Evolutionary conservation across 805 yeast species (phyloP), one percentile per base, ranked within the genome.

Genomic region (Pichia kluyveri): DNA sequence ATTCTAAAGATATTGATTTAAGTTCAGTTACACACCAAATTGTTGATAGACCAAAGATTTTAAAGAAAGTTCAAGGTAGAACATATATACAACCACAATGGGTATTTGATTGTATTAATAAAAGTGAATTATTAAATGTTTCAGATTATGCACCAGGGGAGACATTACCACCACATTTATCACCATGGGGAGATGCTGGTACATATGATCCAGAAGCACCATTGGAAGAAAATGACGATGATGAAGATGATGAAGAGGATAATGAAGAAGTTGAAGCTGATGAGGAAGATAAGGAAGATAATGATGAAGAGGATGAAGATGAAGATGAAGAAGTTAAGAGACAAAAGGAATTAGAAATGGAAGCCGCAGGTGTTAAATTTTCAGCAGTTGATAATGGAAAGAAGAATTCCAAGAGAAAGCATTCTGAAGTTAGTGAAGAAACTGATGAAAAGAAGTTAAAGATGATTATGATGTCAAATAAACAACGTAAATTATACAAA

Each of bases 101-200:
- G 99, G 74, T 93, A 31, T 90, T 93, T 65, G 99, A 93, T 65
- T 82, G 84, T 60, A 70, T 93, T 51, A 93, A 93, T 71, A 83
- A 84, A 68, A 77, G 79, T 44, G 72, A 77, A 51, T 72, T 93
- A 51, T 72, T 85, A 51, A 79, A 93, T 18, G 96, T 87, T 23
- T 81, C 83, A 47, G 75, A 74, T 47, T 93, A 93, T 62, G 85
- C 95, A 41, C 96, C 96, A 6, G 99, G 99, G 48, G 97, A 91
- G 69, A 71, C 87, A 5, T 73, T 93, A 54, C 99, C 99, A 41
- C 97, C 99, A 37, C 99, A 93, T 68, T 73, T 93, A 60, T 86
- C 96, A 45, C 99, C 99, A 72, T 93, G 99, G 98, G 98, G 98
- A 57, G 99, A 93, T 70, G 77, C 90, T 43, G 88, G 84, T 58